phyloP scores from a whole-genome alignment of 2,329 filamentous ascomycete species.

The Calonectria crousiana region DNA sequence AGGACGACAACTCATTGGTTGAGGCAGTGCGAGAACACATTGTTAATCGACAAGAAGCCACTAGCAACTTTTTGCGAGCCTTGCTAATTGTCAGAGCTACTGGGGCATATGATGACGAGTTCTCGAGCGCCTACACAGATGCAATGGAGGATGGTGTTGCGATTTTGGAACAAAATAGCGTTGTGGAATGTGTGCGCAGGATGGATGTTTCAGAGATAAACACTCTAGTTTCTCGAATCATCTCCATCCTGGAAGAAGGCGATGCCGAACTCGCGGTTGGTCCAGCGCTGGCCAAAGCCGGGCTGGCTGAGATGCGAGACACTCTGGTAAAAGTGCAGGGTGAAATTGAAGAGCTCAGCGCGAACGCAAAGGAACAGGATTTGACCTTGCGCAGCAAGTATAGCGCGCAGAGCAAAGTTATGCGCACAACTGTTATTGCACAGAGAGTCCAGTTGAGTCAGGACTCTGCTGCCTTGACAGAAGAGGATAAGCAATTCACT shows the following conservation, averaged over 20 bases:
- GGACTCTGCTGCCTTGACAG: constrained; percentile 77
- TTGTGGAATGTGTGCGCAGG: constrained; percentile 70
- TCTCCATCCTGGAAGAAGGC: constrained; percentile 49
- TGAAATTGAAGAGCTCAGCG: constrained; percentile 60
- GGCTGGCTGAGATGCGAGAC: constrained; percentile 47
- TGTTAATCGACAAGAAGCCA: constrained; percentile 49
- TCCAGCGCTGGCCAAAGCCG: constrained; percentile 46
- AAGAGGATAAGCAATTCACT: constrained; percentile 79
- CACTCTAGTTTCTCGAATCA: constrained; percentile 41
- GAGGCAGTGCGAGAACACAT: constrained; percentile 51
- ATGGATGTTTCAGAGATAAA: constrained; percentile 55
- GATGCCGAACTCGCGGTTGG: constrained; percentile 52
- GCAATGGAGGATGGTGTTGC: constrained; percentile 69
- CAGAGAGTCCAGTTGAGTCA: constrained; percentile 85
- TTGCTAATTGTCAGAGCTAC: constrained; percentile 60
- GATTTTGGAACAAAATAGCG: constrained; percentile 63
- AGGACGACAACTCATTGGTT: constrained; percentile 70
- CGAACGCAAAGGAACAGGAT: constrained; percentile 57
- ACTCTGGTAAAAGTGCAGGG: constrained; percentile 57
- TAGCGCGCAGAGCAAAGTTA: constrained; percentile 75
- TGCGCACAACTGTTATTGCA: constrained; percentile 83
- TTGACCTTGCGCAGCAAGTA: constrained; percentile 78
- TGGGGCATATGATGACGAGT: constrained; percentile 53
- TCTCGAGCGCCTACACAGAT: constrained; percentile 70
- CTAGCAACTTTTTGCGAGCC: constrained; percentile 61